Conservation (phyloP, 805 yeast species). For the Barnettozyma vustinii region DNA sequence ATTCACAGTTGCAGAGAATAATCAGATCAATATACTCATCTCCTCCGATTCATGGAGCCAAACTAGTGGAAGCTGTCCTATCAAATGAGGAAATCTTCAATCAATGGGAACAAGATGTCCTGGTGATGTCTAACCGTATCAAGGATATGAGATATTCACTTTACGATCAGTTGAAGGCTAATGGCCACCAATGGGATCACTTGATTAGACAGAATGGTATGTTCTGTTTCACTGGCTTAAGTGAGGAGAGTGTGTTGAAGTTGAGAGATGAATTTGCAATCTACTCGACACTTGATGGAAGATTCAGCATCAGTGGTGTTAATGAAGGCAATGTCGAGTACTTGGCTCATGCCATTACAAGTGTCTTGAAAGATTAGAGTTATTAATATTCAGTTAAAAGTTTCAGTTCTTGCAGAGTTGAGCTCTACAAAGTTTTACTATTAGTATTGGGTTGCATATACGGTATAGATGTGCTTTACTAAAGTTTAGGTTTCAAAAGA, state of each 20-base stretch:
- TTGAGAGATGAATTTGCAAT: slow-evolving; percentile 70
- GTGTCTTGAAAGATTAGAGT: slow-evolving; percentile 33
- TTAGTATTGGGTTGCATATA: not conserved
- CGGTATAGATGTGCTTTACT: slow-evolving; percentile 1
- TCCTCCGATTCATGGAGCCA: slow-evolving; percentile 93
- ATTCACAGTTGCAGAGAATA: slow-evolving; percentile 76
- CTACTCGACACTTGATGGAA: slow-evolving; percentile 85
- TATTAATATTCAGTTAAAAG: not conserved
- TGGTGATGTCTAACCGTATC: slow-evolving; percentile 73
- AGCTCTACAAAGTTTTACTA: not conserved
- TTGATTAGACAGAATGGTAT: slow-evolving; percentile 88
- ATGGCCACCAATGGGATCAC: slow-evolving; percentile 75
- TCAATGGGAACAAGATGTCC: slow-evolving; percentile 81
- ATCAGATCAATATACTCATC: slow-evolving; percentile 87
- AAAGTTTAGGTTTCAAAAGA: not conserved
- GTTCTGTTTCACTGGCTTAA: slow-evolving; percentile 90
- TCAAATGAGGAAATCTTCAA: slow-evolving; percentile 49
- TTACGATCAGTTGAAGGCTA: slow-evolving; percentile 51
- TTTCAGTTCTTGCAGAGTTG: not conserved
- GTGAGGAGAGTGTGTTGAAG: slow-evolving; percentile 60
- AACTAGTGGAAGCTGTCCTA: slow-evolving; percentile 76
- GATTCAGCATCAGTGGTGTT: slow-evolving; percentile 88
- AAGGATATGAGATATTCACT: slow-evolving; percentile 63
- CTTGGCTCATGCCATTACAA: slow-evolving; percentile 56
- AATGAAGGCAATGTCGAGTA: slow-evolving; percentile 74